Conservation (phyloP, 1,284 basidiomycete genomes). For the Laetiporus sulphureus region DNA sequence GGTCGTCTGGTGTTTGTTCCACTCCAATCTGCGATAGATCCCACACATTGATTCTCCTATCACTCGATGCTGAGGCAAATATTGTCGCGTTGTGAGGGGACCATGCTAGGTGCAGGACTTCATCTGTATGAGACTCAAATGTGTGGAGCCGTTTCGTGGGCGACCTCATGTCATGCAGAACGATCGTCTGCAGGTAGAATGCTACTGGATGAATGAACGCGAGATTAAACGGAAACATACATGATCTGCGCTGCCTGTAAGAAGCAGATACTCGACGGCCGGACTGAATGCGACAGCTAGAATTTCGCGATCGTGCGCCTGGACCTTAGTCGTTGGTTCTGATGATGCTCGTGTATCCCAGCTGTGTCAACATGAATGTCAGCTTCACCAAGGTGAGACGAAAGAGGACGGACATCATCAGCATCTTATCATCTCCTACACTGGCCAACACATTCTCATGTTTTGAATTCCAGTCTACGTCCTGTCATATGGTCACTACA, state of each 20-base stretch:
- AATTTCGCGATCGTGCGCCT: slow-evolving; percentile 90
- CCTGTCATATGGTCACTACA: no score
- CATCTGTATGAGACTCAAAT: slow-evolving; percentile 92
- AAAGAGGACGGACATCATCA: slow-evolving; percentile 71
- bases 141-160: slow-evolving; percentile 81
- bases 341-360: slow-evolving; percentile 86
- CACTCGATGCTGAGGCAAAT: slow-evolving; percentile 89
- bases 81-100: slow-evolving; percentile 89
- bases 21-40: slow-evolving; percentile 89
- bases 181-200: slow-evolving; percentile 58
- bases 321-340: slow-evolving; percentile 68
- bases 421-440: slow-evolving; percentile 94
- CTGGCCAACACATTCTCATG: slow-evolving; percentile 88
- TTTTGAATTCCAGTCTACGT: slow-evolving; percentile 92
- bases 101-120: slow-evolving; percentile 93
- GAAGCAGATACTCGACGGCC: slow-evolving; percentile 73
- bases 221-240: slow-evolving; percentile 31
- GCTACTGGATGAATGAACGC: slow-evolving; percentile 1
- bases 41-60: slow-evolving; percentile 94
- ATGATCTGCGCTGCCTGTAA: slow-evolving; percentile 94
- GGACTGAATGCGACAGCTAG: slow-evolving; percentile 90
- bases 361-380: slow-evolving; percentile 33
- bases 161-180: slow-evolving; percentile 85
- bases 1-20: slow-evolving; percentile 96
- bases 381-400: not conserved